Conservation (phyloP, 208 protist species). For the Wallacemonas sp. region DNA sequence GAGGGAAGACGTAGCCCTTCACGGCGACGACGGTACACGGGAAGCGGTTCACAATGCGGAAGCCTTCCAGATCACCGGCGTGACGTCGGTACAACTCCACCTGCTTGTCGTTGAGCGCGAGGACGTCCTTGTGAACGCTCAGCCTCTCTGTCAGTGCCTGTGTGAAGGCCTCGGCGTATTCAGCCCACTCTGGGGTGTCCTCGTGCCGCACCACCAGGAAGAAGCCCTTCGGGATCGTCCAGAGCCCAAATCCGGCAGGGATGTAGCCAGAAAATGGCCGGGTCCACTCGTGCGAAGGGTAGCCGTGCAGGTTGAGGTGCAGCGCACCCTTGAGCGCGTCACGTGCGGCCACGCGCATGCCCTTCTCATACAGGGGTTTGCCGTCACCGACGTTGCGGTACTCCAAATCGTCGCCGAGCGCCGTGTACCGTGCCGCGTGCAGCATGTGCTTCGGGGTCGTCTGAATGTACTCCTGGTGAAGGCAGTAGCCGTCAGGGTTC, state of each 20-base stretch:
- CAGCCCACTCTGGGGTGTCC: neutral
- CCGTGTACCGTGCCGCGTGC: neutral
- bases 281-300: slow-evolving; percentile 3
- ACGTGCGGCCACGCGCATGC: neutral
- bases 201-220: slow-evolving; percentile 1
- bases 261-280: slow-evolving; percentile 1
- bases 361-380: neutral
- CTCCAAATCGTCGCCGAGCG: neutral
- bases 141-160: neutral
- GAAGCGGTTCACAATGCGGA: slow-evolving; percentile 5
- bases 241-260: neutral
- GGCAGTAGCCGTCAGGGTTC: slow-evolving; percentile 6
- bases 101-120: neutral
- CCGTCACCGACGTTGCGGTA: neutral
- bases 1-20: neutral
- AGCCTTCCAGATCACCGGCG: neutral
- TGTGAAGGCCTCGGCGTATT: slow-evolving; percentile 2
- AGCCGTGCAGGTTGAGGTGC: slow-evolving; percentile 8
- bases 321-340: neutral
- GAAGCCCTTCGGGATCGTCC: neutral
- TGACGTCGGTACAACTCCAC: neutral
- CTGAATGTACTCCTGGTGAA: slow-evolving; percentile 3
- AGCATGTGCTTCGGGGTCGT: neutral
- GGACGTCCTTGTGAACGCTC: neutral
- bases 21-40: neutral